Evolutionary conservation across 208 protist genomes (phyloP).

Genomic region (Vickermania ingenoplastis): DNA sequence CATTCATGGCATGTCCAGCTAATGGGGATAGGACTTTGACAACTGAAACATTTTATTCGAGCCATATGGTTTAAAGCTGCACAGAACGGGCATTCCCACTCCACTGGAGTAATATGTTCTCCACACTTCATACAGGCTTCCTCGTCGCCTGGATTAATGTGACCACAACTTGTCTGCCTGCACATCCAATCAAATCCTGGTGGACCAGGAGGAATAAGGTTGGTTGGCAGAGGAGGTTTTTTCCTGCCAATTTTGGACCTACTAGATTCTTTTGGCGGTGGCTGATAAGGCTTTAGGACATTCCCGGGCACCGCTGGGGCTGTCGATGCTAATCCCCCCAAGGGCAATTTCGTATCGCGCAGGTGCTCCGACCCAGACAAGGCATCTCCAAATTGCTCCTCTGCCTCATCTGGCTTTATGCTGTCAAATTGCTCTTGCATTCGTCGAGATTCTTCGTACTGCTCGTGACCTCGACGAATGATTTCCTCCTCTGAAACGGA

Average conservation of each 20-base stretch:
- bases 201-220: constrained; percentile 22
- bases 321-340: background rate
- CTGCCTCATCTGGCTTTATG: constrained; percentile 39
- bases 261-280: background rate
- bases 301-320: background rate
- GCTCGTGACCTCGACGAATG: constrained; percentile 29
- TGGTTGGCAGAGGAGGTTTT: constrained; percentile 12
- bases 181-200: constrained; percentile 88
- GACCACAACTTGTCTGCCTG: constrained; percentile 35
- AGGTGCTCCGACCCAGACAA: constrained; percentile 26
- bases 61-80: constrained; percentile 71
- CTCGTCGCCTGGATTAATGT: constrained; percentile 73
- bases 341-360: background rate
- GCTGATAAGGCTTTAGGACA: constrained; percentile 2
- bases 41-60: constrained; percentile 72
- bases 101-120: constrained; percentile 36
- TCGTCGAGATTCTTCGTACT: constrained; percentile 16
- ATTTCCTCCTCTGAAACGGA: constrained; percentile 37
- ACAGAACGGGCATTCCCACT: constrained; percentile 79
- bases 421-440: constrained; percentile 58
- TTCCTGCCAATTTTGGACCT: background rate
- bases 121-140: constrained; percentile 54
- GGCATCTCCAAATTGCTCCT: constrained; percentile 53
- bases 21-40: constrained; percentile 46
- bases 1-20: constrained; percentile 62